Conservation (phyloP, 371 early-diverging fungal species). For the Zychaea mexicana region DNA sequence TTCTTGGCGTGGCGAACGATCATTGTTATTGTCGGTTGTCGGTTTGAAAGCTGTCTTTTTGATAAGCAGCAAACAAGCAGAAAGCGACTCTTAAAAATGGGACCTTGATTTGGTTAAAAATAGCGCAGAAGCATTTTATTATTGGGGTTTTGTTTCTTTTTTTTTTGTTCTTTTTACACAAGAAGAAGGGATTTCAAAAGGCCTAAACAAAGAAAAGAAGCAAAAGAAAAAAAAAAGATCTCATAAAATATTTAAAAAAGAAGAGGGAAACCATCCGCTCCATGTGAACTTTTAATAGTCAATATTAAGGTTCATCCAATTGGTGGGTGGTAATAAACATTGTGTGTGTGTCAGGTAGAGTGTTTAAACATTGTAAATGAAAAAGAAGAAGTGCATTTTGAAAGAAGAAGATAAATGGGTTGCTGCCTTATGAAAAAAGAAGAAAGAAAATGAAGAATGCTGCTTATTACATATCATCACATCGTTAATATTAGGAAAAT, state of each 20-base stretch:
- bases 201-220: too few species aligned
- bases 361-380: background rate
- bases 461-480: conserved; percentile 5
- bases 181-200: too few species aligned
- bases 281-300: background rate
- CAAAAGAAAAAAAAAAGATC: background rate
- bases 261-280: background rate
- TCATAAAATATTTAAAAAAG: background rate
- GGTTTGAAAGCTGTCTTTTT: too few species aligned
- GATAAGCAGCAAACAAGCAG: too few species aligned
- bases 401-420: background rate
- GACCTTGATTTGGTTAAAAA: too few species aligned
- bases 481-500: background rate
- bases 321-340: background rate
- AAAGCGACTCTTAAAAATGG: too few species aligned
- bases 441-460: background rate
- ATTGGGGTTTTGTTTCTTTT: background rate
- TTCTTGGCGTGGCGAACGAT: conserved; percentile 24
- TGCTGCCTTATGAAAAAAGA: background rate
- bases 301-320: background rate
- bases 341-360: background rate
- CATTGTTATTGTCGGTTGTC: too few species aligned
- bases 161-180: background rate
- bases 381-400: background rate
- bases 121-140: background rate